Evolutionary conservation across 345 rosid species (phyloP), one percentile per base, ranked within the genome.

Genomic region (Durio zibethinus): DNA sequence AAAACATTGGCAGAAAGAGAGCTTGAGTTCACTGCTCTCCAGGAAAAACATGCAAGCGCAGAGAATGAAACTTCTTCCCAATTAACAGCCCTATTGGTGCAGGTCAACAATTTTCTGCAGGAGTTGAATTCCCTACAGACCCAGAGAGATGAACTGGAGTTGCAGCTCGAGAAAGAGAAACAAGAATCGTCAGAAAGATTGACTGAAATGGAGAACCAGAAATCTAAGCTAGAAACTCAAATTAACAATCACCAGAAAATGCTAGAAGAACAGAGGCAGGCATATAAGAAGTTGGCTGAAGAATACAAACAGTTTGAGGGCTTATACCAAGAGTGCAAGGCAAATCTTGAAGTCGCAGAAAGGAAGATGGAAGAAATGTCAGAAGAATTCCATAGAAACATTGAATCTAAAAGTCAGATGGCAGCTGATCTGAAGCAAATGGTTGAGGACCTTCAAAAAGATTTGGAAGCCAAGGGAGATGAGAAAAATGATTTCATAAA

Each of bases 161-260:
- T 80, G 64, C 88, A 86, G 72, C 86, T 87, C 0, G 90, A 88
- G 72, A 80, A 81, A 76, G 93, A 84, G 83, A 89, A 79, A 78
- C 86, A 82, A 42, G 92, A 91, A 80, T 78, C 76, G 72, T 75
- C 84, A 10, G 87, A 61, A 73, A 82, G 84, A 54, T 80, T 88
- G 43, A 62, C 72, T 36, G 81, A 84, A 56, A 12, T 87, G 79
- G 84, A 87, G 81, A 83, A 78, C 79, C 80, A 83, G 81, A 86
- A 74, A 23, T 72, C 77, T 1, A 80, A 84, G 25, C 35, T 84
- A 36, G 31, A 66, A 54, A 74, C 48, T 75, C 86, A 83, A 76
- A 76, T 88, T 4, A 84, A 70, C 60, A 83, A 89, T 67, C 92
- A 83, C 72, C 88, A 72, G 74, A 88, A 81, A 74, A 64, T 77